Evolutionary conservation across 2,329 filamentous ascomycete genomes (phyloP).

Genomic region (Penicillium sp.): DNA sequence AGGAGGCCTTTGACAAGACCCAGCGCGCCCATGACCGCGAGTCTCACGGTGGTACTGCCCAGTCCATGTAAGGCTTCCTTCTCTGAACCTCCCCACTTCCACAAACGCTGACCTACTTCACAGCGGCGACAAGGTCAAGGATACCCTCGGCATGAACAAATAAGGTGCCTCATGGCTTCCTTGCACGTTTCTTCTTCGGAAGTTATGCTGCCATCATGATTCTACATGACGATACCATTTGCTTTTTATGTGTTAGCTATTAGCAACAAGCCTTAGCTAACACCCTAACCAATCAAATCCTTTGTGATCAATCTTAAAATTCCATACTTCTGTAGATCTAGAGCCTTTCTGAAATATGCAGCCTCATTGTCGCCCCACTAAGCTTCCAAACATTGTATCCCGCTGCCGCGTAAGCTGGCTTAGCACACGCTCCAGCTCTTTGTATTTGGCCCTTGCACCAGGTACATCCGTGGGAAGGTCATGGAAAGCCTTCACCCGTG

Average conservation of each 20-base stretch:
- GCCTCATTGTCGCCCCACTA: slow-evolving; percentile 49
- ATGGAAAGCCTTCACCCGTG: slow-evolving; percentile 61
- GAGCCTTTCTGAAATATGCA: neutral
- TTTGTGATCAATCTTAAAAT: neutral
- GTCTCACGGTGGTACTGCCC: slow-evolving; percentile 34
- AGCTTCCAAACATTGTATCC: slow-evolving; percentile 68
- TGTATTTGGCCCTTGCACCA: slow-evolving; percentile 65
- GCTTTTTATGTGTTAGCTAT: slow-evolving; percentile 4
- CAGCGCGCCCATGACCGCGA: slow-evolving; percentile 44
- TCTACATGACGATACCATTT: slow-evolving; percentile 25
- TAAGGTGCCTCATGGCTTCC: slow-evolving; percentile 9
- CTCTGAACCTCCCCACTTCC: neutral
- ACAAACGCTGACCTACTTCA: neutral
- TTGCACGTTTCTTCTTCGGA: slow-evolving; percentile 1
- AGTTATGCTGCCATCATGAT: slow-evolving; percentile 16
- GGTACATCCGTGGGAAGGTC: slow-evolving; percentile 67
- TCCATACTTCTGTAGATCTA: neutral
- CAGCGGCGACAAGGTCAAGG: slow-evolving; percentile 44
- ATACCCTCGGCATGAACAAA: slow-evolving; percentile 38
- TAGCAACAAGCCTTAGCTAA: neutral
- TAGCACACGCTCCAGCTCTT: slow-evolving; percentile 61
- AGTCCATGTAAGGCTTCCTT: slow-evolving; percentile 36
- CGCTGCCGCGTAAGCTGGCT: slow-evolving; percentile 56
- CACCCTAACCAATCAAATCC: neutral
- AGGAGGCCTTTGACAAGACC: slow-evolving; percentile 49